A percentile compares a stretch with the other conserved stretches of the same genome.
phyloP scores from a whole-genome alignment of 106 monocot species.

The Alisma plantagoaquatica region DNA sequence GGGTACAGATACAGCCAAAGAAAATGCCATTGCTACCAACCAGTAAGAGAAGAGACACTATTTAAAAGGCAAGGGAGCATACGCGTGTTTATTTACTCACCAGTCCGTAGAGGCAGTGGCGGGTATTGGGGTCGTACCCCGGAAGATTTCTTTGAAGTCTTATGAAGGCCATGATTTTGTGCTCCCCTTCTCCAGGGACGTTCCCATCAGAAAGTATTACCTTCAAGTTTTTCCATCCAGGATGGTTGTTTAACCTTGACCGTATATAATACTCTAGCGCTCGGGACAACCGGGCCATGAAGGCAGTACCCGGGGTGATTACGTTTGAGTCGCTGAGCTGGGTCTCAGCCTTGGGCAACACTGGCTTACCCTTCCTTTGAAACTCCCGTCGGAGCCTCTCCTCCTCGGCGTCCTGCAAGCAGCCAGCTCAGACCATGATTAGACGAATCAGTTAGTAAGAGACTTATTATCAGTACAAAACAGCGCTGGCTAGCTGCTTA shows the following conservation, averaged over 20 bases:
- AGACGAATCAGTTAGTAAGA: background rate
- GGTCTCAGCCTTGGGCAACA: conserved; percentile 75
- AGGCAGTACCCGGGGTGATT: conserved; percentile 82
- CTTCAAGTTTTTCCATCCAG: conserved; percentile 80
- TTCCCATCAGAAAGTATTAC: conserved; percentile 96
- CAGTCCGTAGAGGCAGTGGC: conserved; percentile 82
- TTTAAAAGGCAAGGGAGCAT: too few relatives aligned
- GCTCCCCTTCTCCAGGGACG: conserved; percentile 98
- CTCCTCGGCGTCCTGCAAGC: conserved; percentile 75
- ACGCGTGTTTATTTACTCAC: too few relatives aligned
- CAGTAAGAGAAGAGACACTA: too few relatives aligned
- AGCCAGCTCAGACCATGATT: background rate
- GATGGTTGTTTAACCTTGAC: conserved; percentile 70
- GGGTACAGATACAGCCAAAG: too few relatives aligned
- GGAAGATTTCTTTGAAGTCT: conserved; percentile 72
- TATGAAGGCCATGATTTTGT: conserved; percentile 90
- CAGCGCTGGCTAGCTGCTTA: background rate
- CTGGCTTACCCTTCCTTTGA: conserved; percentile 77
- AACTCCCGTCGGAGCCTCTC: conserved; percentile 67
- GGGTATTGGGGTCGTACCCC: conserved; percentile 80
- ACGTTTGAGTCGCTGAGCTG: conserved; percentile 82
- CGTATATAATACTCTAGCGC: conserved; percentile 82
- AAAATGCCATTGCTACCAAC: too few relatives aligned
- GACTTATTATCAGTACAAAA: background rate
- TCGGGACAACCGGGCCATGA: conserved; percentile 67